Evolutionary conservation across 352 stramenopile genomes (phyloP).

Genomic region (Pseudoperonospora humuli): DNA sequence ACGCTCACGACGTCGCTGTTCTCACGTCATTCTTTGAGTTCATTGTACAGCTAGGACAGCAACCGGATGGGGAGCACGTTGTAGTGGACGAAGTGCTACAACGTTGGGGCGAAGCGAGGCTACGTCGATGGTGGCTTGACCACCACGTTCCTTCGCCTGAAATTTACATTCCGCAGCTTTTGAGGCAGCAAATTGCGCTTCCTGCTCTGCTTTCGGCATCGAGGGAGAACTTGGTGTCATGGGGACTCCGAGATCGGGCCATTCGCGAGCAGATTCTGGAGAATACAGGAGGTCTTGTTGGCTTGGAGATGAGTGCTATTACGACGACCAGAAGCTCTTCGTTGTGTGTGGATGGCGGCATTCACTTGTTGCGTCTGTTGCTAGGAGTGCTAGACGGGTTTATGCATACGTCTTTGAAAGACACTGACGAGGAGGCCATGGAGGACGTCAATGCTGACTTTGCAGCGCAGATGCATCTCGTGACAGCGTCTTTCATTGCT

Average conservation of each 20-base stretch:
- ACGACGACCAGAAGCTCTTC: background rate
- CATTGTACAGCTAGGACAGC: slow-evolving; percentile 36
- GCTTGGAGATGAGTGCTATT: too few species aligned
- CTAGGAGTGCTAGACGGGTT: slow-evolving; percentile 52
- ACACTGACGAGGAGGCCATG: slow-evolving; percentile 5
- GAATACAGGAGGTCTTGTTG: too few species aligned
- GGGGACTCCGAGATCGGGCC: slow-evolving; percentile 48
- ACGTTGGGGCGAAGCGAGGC: slow-evolving; percentile 43
- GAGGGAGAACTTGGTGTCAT: slow-evolving; percentile 62
- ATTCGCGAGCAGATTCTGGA: slow-evolving; percentile 45
- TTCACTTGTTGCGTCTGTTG: slow-evolving; percentile 43
- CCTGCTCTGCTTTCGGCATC: slow-evolving; percentile 40
- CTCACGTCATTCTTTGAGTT: slow-evolving; percentile 52
- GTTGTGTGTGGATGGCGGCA: slow-evolving; percentile 35
- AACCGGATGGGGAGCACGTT: slow-evolving; percentile 16
- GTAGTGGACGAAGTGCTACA: slow-evolving; percentile 26
- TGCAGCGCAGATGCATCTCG: slow-evolving; percentile 34
- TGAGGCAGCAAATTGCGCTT: slow-evolving; percentile 40
- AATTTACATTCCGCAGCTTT: slow-evolving; percentile 29
- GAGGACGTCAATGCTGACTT: slow-evolving; percentile 25
- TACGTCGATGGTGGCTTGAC: slow-evolving; percentile 50
- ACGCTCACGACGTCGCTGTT: slow-evolving; percentile 33
- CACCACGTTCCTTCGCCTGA: slow-evolving; percentile 32
- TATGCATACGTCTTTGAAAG: slow-evolving; percentile 20
- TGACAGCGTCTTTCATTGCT: slow-evolving; percentile 32